Conservation (phyloP, 257 asterid genomes). For the Capsicum baccatum region DNA sequence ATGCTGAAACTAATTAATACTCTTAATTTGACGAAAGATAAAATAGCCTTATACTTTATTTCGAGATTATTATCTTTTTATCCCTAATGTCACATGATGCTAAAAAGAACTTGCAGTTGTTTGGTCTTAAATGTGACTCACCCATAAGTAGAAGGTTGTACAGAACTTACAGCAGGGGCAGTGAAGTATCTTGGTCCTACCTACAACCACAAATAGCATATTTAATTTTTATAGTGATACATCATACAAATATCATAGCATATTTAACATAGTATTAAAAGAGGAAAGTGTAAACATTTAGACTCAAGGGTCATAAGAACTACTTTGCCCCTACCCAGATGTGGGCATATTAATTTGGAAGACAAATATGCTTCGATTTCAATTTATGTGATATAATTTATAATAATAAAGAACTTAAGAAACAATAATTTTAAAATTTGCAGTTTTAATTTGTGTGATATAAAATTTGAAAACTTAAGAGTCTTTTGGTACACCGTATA, state of each 20-base stretch:
- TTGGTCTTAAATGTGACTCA: constrained; percentile 3
- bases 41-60: too few species aligned
- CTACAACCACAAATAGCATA: constrained; percentile 32
- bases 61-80: too few species aligned
- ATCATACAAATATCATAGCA: not conserved
- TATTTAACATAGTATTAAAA: not conserved
- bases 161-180: constrained; percentile 40
- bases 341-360: not conserved
- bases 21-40: too few species aligned
- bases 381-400: not conserved
- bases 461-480: too few species aligned
- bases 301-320: too few species aligned
- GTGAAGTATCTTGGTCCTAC: constrained; percentile 40
- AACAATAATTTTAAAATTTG: too few species aligned
- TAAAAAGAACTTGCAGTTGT: not conserved
- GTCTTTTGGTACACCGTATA: too few species aligned
- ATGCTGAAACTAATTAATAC: too few species aligned
- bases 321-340: too few species aligned
- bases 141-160: not conserved
- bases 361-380: not conserved
- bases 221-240: not conserved
- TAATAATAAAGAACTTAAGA: not conserved
- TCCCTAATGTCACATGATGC: too few species aligned
- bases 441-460: too few species aligned
- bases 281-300: not conserved